Evolutionary conservation across 306 rosid species (phyloP), one percentile per base, ranked within the genome.

Genomic region (Morella rubra): DNA sequence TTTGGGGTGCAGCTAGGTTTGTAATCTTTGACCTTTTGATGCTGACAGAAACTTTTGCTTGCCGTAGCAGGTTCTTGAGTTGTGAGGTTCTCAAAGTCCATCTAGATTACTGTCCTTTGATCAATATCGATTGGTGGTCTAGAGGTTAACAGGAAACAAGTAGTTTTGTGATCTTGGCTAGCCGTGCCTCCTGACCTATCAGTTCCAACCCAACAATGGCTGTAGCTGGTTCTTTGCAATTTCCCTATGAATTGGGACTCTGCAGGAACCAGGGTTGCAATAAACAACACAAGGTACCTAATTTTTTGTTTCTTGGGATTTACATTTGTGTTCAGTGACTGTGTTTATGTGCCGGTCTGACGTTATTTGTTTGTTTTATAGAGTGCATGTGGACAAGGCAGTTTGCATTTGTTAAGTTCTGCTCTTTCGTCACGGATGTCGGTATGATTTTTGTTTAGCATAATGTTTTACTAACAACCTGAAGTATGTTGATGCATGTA

Each of bases 171-270:
- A 42, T 81, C 79, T 72, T 65, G 62, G 85, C 80, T 62, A 72
- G 3, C 74, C 74, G 81, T 70, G 53, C 81, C 73, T 72, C 67
- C 75, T 81, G 77, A 78, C 80, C 53, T 37, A 66, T 67, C 75
- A 45, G 42, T 71, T 82, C 76, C 71, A 44, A 80, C 69, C 52
- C 74, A 75, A 77, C 10, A 76, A 95, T 95, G 98, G 93, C 90
- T 85, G 87, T 88, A 77, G 83, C 89, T 66, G 90, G 92, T 87
- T 95, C 95, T 32, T 80, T 92, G 97, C 96, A 92, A 79, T 76
- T 92, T 81, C 81, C 98, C 85, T 81, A 71, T 80, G 91, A 83
- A 40, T 79, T 85, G 87, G 97, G 92, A 83, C 89, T 85, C 82
- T 85, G 95, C 89, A 83, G 84, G 82, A 83, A 86, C 85, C 91